A percentile compares a stretch with the other conserved stretches of the same genome.
Conservation (phyloP, 2,329 filamentous ascomycete species). For the Talaromyces marneffei region DNA sequence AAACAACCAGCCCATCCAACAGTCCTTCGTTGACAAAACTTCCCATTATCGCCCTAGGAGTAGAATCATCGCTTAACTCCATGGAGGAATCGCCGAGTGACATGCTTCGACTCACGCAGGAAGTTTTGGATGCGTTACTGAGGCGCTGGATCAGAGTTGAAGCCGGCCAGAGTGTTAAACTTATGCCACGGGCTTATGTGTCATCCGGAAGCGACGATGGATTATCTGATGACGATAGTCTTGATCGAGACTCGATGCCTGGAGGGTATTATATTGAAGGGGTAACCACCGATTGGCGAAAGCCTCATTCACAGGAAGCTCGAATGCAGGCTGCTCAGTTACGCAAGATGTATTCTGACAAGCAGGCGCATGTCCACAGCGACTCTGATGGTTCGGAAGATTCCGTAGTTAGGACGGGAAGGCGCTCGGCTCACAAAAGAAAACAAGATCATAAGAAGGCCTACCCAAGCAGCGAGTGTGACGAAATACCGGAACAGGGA, state of each 20-base stretch:
- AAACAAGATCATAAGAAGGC: neutral
- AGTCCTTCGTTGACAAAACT: constrained; percentile 19
- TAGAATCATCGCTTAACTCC: constrained; percentile 28
- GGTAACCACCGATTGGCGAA: constrained; percentile 30
- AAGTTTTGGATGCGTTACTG: constrained; percentile 30
- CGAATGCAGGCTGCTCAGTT: constrained; percentile 26
- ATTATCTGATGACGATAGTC: constrained; percentile 18
- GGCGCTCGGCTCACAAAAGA: neutral
- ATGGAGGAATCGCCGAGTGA: constrained; percentile 33
- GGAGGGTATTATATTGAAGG: constrained; percentile 35
- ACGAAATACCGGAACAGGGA: constrained; percentile 6
- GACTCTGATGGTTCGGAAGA: constrained; percentile 23
- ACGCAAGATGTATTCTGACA: constrained; percentile 29
- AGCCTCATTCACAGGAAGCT: constrained; percentile 35
- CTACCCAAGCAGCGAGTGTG: neutral
- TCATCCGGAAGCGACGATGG: constrained; percentile 23
- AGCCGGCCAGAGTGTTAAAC: constrained; percentile 7
- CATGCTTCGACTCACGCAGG: constrained; percentile 35
- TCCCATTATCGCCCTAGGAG: constrained; percentile 28
- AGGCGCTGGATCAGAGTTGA: constrained; percentile 22
- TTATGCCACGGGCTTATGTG: constrained; percentile 15
- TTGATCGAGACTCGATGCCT: constrained; percentile 15
- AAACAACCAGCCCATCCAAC: neutral
- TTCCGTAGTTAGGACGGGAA: neutral
- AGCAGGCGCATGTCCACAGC: constrained; percentile 34